Conservation (phyloP, 1,284 basidiomycete species). For the Trametes hirsuta region DNA sequence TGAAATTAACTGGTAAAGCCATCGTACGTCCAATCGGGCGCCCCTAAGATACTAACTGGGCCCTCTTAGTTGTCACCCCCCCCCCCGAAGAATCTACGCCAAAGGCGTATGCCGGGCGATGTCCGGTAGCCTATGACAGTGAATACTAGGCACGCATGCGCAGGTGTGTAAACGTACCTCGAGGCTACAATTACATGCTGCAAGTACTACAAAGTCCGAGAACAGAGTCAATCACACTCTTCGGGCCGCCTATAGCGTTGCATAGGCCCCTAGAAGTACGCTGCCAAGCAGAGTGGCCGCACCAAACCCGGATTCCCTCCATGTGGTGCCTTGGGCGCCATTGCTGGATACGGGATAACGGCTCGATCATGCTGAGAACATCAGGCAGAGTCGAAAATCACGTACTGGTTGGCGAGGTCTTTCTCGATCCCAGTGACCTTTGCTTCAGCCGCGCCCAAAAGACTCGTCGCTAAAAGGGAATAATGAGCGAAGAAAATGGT, state of each 20-base stretch:
- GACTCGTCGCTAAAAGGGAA: neutral
- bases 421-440: neutral
- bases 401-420: neutral
- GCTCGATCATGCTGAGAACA: neutral
- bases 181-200: neutral
- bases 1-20: too few species aligned
- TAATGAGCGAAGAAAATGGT: too few species aligned
- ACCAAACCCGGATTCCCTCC: neutral
- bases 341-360: neutral
- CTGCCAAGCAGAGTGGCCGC: slow-evolving; percentile 7
- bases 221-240: neutral
- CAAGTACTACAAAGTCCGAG: neutral
- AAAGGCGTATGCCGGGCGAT: too few species aligned
- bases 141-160: too few species aligned
- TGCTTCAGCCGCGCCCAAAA: neutral
- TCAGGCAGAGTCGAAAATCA: neutral
- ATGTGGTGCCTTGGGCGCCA: neutral
- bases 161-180: neutral
- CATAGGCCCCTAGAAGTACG: slow-evolving; percentile 12
- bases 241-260: neutral
- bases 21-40: too few species aligned
- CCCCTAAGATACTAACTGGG: too few species aligned
- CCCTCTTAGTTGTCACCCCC: too few species aligned
- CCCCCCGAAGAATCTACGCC: too few species aligned
- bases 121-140: too few species aligned